A percentile compares a stretch with the other conserved stretches of the same genome.
These are phyloP conservation scores for Plasmodium relictum DNA, from an alignment of 169 alveolate species.

Conservation along the genomic window DNA sequence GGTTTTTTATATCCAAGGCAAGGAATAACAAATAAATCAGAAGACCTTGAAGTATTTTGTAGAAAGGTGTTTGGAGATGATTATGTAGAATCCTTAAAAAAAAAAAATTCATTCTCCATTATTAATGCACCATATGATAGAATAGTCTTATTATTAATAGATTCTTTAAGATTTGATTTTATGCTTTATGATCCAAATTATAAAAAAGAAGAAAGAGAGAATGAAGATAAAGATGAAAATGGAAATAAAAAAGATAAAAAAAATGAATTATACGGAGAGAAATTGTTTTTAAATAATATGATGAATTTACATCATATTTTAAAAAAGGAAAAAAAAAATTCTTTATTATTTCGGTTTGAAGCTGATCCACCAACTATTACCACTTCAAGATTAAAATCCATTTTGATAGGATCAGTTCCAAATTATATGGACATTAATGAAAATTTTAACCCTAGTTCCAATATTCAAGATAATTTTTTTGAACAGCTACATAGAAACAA, in stretches of 20 bases:
- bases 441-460: slow-evolving; percentile 19
- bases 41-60: slow-evolving; percentile 40
- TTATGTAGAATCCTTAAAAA: slow-evolving; percentile 45
- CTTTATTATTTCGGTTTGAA: slow-evolving; percentile 78
- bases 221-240: background rate
- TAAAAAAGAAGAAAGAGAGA: slow-evolving; percentile 10
- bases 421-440: slow-evolving; percentile 76
- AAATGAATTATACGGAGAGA: slow-evolving; percentile 1
- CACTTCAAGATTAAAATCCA: slow-evolving; percentile 77
- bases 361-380: slow-evolving; percentile 84
- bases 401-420: slow-evolving; percentile 80
- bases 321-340: slow-evolving; percentile 57
- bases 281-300: slow-evolving; percentile 79
- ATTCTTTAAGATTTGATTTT: slow-evolving; percentile 82
- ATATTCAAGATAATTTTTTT: slow-evolving; percentile 53
- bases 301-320: slow-evolving; percentile 58
- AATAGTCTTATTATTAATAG: slow-evolving; percentile 73
- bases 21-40: slow-evolving; percentile 49
- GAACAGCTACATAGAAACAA: slow-evolving; percentile 43
- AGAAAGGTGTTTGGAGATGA: slow-evolving; percentile 70
- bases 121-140: slow-evolving; percentile 78
- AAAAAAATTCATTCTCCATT: slow-evolving; percentile 41
- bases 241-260: slow-evolving; percentile 30
- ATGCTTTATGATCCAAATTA: slow-evolving; percentile 80
- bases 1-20: slow-evolving; percentile 64